A percentile compares a stretch with the other conserved stretches of the same genome.
Conservation (phyloP, 2,329 filamentous ascomycete genomes). For the Penicillium sp. region DNA sequence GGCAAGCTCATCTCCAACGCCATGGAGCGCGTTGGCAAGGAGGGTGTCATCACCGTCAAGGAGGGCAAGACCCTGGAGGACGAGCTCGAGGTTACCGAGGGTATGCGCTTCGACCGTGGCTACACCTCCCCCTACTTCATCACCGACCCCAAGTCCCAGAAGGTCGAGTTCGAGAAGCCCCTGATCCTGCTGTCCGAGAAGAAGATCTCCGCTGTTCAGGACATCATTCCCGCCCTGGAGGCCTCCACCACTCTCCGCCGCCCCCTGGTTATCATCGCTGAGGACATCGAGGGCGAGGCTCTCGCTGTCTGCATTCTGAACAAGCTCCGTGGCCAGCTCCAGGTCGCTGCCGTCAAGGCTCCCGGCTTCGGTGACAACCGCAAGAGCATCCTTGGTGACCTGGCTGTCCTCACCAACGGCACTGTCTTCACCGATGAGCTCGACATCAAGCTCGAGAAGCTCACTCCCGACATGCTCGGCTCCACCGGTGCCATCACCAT, state of each 20-base stretch:
- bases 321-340: constrained; percentile 99
- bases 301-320: constrained; percentile 99
- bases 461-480: constrained; percentile 91
- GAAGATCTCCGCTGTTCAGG: constrained; percentile 99
- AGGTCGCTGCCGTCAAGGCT: constrained; percentile 98
- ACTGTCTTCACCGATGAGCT: constrained; percentile 98
- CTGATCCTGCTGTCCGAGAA: constrained; percentile 98
- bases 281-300: constrained; percentile 98
- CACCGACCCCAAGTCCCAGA: constrained; percentile 97
- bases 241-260: constrained; percentile 93
- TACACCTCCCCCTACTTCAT: constrained; percentile 99
- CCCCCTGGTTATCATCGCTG: constrained; percentile 95
- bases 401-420: constrained; percentile 93
- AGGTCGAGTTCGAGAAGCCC: constrained; percentile 99
- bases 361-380: constrained; percentile 99
- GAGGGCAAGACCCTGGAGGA: constrained; percentile 98
- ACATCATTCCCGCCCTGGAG: constrained; percentile 97
- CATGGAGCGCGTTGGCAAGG: constrained; percentile 99
- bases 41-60: constrained; percentile 99
- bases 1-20: constrained; percentile 94
- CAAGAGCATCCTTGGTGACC: constrained; percentile 98
- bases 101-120: constrained; percentile 99
- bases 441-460: constrained; percentile 98
- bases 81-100: constrained; percentile 98
- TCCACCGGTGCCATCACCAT: constrained; percentile 98